Evolutionary conservation across 768 basidiomycete genomes (phyloP), one percentile per base, ranked within the genome.

Genomic region (Hygrophorus russula): DNA sequence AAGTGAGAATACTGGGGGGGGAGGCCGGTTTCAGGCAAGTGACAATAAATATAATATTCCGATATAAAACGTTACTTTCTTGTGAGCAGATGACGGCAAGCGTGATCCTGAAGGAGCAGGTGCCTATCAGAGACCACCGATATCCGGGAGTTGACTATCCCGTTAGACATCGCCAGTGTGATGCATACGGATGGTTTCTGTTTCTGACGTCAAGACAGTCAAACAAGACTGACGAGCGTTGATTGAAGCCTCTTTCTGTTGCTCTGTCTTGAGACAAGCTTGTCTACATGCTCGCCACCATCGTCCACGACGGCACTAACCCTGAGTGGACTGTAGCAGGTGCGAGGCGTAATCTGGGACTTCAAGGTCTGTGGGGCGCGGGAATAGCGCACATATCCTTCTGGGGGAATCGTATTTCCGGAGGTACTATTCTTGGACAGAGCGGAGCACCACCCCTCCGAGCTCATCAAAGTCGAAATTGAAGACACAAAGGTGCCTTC

Each of bases 401-500:
- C 73, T 0, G 82, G 83, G 24, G 84, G 50, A 90, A 27, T 80
- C 82, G 55, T 89, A 91, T 55, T 87, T 87, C 39, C 78, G 74
- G 12, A 91, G 66, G 57, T 91, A 91, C 51, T 83, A 74, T 52
- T 77, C 76, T 57, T 89, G 87, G 10, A 80, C 80, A 9, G 70
- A 67, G 52, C 74, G 72, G 3, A 82, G 76, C 2, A 84, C 80
- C 30, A 90, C 82, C 27, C 88, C 88, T 56, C 87, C 85, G 2
- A 88, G 64, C 59, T 90, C 89, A 27, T 79, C 75, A 1, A 75
- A 56, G 33, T 85, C 81, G 53, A 98, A 98, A 50, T 74, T 70
- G 62, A 96, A 87, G 2, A 82, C 89, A 1, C 81, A 89, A 42
- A 98, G 78, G 0, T n/a, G n/a, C n/a, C n/a, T n/a, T n/a, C n/a